Evolutionary conservation across 2,329 filamentous ascomycete genomes (phyloP).

Genomic region (Ophiostoma quercus): DNA sequence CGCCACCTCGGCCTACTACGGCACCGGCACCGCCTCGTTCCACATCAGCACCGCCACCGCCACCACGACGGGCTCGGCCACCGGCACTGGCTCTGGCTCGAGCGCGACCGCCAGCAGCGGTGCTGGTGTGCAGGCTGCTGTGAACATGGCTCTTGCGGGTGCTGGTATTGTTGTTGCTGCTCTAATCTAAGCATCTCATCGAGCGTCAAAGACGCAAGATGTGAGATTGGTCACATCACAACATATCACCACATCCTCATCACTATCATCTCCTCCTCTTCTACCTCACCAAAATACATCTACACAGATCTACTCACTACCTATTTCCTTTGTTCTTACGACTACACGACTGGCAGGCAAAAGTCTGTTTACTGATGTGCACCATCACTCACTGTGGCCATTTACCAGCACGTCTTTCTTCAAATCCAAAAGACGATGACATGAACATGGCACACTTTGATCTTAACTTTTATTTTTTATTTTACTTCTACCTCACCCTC

Average conservation of each 20-base stretch:
- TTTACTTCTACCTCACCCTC: neutral
- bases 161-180: slow-evolving; percentile 13
- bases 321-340: slow-evolving; percentile 12
- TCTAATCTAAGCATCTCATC: neutral
- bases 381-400: neutral
- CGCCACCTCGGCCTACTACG: slow-evolving; percentile 14
- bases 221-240: no score
- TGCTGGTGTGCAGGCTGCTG: neutral
- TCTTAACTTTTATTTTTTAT: neutral
- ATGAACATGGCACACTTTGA: neutral
- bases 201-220: neutral
- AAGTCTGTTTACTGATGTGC: neutral
- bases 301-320: neutral
- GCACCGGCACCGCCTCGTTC: slow-evolving; percentile 11
- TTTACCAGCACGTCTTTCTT: neutral
- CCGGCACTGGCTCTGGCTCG: neutral
- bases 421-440: neutral
- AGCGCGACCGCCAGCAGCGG: neutral
- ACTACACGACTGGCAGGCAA: slow-evolving; percentile 12
- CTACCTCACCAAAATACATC: neutral
- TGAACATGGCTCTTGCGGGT: slow-evolving; percentile 15
- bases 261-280: neutral
- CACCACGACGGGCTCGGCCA: neutral
- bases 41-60: slow-evolving; percentile 5
- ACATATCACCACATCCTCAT: neutral